Conservation (phyloP, 768 basidiomycete genomes). For the Cyclocybe cylindracea region DNA sequence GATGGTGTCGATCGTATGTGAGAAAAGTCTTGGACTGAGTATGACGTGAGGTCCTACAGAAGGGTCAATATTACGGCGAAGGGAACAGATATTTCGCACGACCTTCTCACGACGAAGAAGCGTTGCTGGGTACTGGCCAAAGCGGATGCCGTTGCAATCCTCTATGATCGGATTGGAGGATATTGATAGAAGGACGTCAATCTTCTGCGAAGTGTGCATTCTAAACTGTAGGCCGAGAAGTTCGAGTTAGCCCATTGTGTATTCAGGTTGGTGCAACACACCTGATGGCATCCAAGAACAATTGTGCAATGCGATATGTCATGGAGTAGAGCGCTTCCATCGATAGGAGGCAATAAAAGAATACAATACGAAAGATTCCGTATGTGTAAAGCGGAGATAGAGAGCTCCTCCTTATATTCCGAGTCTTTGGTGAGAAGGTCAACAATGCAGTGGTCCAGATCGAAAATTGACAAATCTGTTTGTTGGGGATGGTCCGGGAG, state of each 20-base stretch:
- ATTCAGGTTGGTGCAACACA: conserved; percentile 26
- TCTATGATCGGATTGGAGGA: conserved; percentile 82
- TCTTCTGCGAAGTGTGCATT: conserved; percentile 72
- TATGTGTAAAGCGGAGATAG: conserved; percentile 62
- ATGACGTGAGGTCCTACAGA: conserved; percentile 35
- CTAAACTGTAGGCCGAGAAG: conserved; percentile 59
- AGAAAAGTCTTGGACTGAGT: conserved; percentile 81
- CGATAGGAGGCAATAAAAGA: conserved; percentile 62
- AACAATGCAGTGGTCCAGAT: conserved; percentile 70
- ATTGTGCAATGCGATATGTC: conserved; percentile 62
- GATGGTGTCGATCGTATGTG: conserved; percentile 77
- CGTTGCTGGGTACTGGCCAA: conserved; percentile 58
- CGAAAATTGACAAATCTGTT: conserved; percentile 63
- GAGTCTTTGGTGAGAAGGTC: conserved; percentile 45
- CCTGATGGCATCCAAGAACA: conserved; percentile 83
- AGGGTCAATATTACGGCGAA: not conserved
- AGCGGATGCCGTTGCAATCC: conserved; percentile 61
- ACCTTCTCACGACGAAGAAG: conserved; percentile 15
- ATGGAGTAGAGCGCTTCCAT: conserved; percentile 76
- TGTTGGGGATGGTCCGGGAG: conserved; percentile 34
- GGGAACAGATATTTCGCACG: conserved; percentile 13
- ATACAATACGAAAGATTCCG: conserved; percentile 61
- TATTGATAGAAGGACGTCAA: conserved; percentile 68
- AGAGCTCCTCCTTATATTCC: conserved; percentile 1
- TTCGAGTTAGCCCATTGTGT: not conserved